Conservation (phyloP, 768 basidiomycete genomes). For the Suillus ampliporus region DNA sequence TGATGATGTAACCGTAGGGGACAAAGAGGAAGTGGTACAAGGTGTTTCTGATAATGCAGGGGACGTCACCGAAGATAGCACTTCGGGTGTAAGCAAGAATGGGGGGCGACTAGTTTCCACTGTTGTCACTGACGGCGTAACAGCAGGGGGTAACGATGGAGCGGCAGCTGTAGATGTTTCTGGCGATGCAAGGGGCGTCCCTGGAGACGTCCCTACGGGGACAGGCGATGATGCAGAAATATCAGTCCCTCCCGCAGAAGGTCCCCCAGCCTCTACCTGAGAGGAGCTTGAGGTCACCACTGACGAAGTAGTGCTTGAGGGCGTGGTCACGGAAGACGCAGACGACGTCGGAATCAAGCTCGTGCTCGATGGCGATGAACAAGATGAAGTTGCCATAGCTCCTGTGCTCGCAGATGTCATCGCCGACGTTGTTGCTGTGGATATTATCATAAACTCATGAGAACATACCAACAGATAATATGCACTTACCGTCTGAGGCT, state of each 20-base stretch:
- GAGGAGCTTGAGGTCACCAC: background rate
- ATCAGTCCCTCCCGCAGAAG: too few relatives aligned
- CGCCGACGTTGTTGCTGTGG: background rate
- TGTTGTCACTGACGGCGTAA: too few relatives aligned
- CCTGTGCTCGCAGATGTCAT: background rate
- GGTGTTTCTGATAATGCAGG: background rate
- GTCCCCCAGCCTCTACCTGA: background rate
- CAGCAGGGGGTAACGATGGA: too few relatives aligned
- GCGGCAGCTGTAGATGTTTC: too few relatives aligned
- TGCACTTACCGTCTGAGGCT: background rate
- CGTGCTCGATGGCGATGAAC: background rate
- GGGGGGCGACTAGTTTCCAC: too few relatives aligned
- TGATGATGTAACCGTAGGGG: too few relatives aligned
- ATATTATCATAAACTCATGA: background rate
- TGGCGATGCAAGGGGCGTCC: background rate
- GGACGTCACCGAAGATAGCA: too few relatives aligned
- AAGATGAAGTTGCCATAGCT: background rate
- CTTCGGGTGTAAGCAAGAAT: too few relatives aligned
- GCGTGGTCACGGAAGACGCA: background rate
- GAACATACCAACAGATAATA: background rate
- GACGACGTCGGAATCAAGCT: background rate
- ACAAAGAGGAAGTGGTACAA: too few relatives aligned
- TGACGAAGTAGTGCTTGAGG: background rate
- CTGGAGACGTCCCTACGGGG: background rate
- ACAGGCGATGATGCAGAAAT: background rate